Conservation (phyloP, 176 grass and related monocot species). For the Carex parvula region DNA sequence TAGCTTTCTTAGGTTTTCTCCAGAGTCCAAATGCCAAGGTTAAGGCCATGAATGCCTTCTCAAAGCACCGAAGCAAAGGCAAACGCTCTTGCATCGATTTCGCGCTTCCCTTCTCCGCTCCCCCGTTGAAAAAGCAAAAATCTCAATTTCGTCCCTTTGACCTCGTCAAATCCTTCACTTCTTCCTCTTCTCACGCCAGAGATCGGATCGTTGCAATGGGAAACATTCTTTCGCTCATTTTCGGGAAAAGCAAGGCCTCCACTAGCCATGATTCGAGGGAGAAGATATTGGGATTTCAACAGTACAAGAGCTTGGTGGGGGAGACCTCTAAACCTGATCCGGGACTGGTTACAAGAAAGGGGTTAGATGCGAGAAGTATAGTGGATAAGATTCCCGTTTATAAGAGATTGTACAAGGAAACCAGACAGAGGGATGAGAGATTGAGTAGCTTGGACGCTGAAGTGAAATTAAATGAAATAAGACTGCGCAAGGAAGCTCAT, state of each 20-base stretch:
- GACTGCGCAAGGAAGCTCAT: background rate
- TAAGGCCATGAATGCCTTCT: slow-evolving; percentile 13
- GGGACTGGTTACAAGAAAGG: slow-evolving; percentile 24
- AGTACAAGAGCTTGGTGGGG: background rate
- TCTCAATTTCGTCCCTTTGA: slow-evolving; percentile 1
- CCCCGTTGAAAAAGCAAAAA: slow-evolving; percentile 22
- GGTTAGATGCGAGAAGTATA: slow-evolving; percentile 3
- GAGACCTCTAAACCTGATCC: slow-evolving; percentile 26
- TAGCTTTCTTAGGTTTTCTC: background rate
- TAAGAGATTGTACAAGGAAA: slow-evolving; percentile 5
- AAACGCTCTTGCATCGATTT: slow-evolving; percentile 15
- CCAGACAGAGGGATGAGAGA: slow-evolving; percentile 12
- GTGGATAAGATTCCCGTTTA: background rate
- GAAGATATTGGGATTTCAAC: slow-evolving; percentile 5
- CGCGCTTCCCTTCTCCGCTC: slow-evolving; percentile 25
- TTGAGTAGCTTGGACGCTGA: slow-evolving; percentile 24
- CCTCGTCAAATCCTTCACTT: background rate
- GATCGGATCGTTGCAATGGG: slow-evolving; percentile 32
- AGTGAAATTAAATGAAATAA: background rate
- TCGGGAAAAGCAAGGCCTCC: background rate
- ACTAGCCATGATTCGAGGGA: slow-evolving; percentile 15
- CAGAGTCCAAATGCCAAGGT: background rate
- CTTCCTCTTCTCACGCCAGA: slow-evolving; percentile 14
- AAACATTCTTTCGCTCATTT: background rate
- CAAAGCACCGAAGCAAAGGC: background rate